phyloP scores from a whole-genome alignment of 148 eudicot genomes.

The Vaccinium myrtillus region DNA sequence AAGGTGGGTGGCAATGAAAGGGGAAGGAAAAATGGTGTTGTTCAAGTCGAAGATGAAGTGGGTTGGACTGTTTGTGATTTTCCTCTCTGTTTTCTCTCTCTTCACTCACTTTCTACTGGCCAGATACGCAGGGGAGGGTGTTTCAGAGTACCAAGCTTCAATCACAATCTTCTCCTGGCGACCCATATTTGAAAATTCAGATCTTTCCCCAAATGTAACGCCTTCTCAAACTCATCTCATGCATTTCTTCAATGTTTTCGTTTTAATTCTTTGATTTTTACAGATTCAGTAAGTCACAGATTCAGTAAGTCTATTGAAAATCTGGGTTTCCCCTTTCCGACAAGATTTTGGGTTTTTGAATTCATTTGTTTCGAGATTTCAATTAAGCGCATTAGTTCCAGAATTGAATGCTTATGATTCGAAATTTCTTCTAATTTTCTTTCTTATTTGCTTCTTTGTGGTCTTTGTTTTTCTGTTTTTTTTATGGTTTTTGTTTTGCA shows the following conservation, averaged over 20 bases:
- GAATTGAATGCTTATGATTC: not conserved
- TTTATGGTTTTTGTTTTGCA: no score
- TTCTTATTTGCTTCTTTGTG: not conserved
- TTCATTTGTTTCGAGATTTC: not conserved
- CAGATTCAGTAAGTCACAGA: not conserved
- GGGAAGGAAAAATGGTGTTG: constrained; percentile 49
- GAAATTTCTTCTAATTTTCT: not conserved
- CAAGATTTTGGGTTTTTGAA: not conserved
- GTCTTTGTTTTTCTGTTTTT: not conserved
- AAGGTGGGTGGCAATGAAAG: constrained; percentile 50
- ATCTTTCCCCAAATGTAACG: constrained; percentile 63
- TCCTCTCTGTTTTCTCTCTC: constrained; percentile 61
- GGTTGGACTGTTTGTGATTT: constrained; percentile 57
- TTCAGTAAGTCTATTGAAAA: not conserved
- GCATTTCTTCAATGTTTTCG: not conserved
- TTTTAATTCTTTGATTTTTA: not conserved
- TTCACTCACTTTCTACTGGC: constrained; percentile 62
- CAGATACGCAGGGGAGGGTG: constrained; percentile 41
- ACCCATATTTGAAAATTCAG: constrained; percentile 56
- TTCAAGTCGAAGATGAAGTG: constrained; percentile 64
- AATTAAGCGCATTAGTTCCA: not conserved
- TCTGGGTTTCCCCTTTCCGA: not conserved
- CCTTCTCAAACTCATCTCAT: not conserved
- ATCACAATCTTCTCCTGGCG: constrained; percentile 71
- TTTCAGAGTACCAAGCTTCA: constrained; percentile 44